Conservation (phyloP, 352 stramenopile species). For the Phytophthora nicotianae region DNA sequence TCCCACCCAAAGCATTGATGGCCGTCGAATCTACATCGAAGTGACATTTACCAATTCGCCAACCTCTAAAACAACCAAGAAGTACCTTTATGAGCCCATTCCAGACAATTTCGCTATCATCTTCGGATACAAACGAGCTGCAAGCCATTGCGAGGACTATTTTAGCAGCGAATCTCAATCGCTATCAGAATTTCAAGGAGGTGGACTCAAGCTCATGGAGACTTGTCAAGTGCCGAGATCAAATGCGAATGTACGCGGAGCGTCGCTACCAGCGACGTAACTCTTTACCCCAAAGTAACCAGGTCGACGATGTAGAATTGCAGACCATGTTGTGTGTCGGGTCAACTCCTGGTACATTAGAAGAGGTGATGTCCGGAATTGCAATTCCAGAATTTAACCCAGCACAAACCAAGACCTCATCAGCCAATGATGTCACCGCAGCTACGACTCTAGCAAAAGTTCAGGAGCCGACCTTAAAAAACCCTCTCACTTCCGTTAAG, state of each 20-base stretch:
- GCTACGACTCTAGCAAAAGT: slow-evolving; percentile 21
- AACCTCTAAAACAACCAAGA: neutral
- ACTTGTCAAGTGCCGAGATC: slow-evolving; percentile 28
- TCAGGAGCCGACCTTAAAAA: slow-evolving; percentile 33
- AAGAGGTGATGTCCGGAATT: slow-evolving; percentile 41
- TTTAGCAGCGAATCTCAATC: slow-evolving; percentile 33
- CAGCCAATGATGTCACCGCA: slow-evolving; percentile 39
- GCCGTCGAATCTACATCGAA: neutral
- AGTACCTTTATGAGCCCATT: slow-evolving; percentile 31
- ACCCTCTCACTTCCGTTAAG: slow-evolving; percentile 40
- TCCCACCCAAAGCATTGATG: neutral
- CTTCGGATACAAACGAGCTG: slow-evolving; percentile 22
- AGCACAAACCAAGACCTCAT: slow-evolving; percentile 32
- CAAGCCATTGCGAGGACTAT: slow-evolving; percentile 33
- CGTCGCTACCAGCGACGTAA: slow-evolving; percentile 10
- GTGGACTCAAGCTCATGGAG: slow-evolving; percentile 26
- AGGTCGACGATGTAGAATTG: slow-evolving; percentile 6
- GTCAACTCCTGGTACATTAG: slow-evolving; percentile 28
- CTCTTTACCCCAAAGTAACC: neutral
- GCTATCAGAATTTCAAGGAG: slow-evolving; percentile 33
- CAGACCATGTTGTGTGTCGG: slow-evolving; percentile 28
- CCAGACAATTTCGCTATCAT: slow-evolving; percentile 24
- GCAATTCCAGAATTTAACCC: slow-evolving; percentile 24
- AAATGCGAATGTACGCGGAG: slow-evolving; percentile 26
- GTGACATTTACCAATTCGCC: slow-evolving; percentile 18